Conservation (phyloP, 495 filamentous ascomycete genomes). For the Penicillium robsamsonii region DNA sequence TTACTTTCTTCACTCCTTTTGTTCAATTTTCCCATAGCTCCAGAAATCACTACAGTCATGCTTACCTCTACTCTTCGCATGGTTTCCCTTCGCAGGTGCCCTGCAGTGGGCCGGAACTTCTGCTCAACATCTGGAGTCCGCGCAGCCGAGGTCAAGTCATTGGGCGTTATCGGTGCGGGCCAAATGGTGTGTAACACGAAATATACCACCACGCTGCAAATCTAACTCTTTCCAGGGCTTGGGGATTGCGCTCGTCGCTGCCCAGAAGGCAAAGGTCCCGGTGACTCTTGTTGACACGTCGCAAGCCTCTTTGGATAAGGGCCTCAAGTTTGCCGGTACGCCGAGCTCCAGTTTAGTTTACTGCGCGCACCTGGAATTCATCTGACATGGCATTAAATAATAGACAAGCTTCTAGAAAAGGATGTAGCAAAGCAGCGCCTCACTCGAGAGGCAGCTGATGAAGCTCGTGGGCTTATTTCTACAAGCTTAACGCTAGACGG, state of each 20-base stretch:
- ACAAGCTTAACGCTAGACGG: conserved; percentile 73
- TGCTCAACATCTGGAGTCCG: conserved; percentile 44
- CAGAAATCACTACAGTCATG: conserved; percentile 26
- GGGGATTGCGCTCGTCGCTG: conserved; percentile 93
- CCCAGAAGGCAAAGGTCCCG: conserved; percentile 76
- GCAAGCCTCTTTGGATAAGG: conserved; percentile 85
- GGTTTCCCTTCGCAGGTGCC: conserved; percentile 26
- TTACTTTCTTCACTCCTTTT: conserved; percentile 12
- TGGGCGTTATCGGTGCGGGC: conserved; percentile 92
- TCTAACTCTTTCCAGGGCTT: conserved; percentile 63
- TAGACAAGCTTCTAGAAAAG: conserved; percentile 89
- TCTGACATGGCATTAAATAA: not conserved
- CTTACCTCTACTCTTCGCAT: conserved; percentile 33
- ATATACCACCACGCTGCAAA: conserved; percentile 3
- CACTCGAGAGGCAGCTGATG: conserved; percentile 72
- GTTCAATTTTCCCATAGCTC: conserved; percentile 7
- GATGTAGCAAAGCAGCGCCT: conserved; percentile 83
- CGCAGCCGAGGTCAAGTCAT: conserved; percentile 75
- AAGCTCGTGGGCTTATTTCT: conserved; percentile 62
- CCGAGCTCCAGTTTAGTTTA: not conserved
- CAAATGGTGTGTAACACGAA: conserved; percentile 73
- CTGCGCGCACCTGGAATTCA: not conserved
- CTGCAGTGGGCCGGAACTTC: conserved; percentile 40
- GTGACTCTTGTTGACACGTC: conserved; percentile 86
- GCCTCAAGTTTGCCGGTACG: conserved; percentile 81